Evolutionary conservation across 176 grass and related monocot genomes (phyloP).

Genomic region (Aegilops speltoides): DNA sequence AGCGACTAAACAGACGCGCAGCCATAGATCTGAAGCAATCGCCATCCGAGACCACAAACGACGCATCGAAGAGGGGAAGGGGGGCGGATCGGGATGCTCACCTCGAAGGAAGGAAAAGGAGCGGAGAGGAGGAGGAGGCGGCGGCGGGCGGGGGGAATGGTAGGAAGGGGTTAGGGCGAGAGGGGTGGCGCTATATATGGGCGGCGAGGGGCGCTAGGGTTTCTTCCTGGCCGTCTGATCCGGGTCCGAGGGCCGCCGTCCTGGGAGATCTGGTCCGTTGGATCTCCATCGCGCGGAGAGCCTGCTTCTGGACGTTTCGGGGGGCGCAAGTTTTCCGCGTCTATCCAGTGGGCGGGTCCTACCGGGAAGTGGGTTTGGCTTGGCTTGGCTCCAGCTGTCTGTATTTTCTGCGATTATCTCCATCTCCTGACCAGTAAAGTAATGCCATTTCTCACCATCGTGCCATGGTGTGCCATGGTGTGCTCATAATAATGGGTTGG

Average conservation of each 20-base stretch:
- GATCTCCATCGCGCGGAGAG: neutral
- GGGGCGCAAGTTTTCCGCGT: neutral
- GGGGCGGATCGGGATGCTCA: neutral
- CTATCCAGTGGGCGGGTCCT: neutral
- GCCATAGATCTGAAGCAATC: neutral
- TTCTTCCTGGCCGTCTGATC: neutral
- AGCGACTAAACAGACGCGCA: neutral
- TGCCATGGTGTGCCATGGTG: neutral
- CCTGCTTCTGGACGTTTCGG: neutral
- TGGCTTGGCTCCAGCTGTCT: no score
- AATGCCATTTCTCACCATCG: neutral
- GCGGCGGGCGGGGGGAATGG: neutral
- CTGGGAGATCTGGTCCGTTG: neutral
- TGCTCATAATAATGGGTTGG: neutral
- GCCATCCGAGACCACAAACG: neutral
- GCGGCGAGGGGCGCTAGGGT: neutral
- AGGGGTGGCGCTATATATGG: neutral
- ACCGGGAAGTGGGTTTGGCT: neutral
- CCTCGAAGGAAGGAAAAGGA: neutral
- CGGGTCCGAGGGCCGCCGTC: neutral
- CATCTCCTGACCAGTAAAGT: neutral
- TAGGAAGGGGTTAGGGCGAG: neutral
- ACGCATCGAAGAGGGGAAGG: neutral
- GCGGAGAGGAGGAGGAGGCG: neutral
- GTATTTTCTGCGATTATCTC: neutral